These are phyloP conservation scores for Mycena alexandri DNA, from an alignment of 768 basidiomycete species.

Conservation along the genomic window DNA sequence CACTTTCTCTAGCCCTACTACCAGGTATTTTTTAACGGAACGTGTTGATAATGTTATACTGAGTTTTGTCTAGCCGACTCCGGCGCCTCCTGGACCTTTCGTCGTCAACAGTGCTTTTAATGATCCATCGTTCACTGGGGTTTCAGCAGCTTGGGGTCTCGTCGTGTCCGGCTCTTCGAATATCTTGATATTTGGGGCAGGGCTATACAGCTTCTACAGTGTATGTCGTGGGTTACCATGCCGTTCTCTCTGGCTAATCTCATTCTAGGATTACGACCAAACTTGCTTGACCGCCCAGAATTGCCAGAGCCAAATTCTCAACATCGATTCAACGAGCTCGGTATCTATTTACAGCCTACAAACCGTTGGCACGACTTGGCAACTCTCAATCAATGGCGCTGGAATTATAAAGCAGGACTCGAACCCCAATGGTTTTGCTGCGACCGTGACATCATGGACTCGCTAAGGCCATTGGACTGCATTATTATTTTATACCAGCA, in stretches of 20 bases:
- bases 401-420: conserved; percentile 62
- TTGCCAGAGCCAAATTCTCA: conserved; percentile 68
- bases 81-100: conserved; percentile 71
- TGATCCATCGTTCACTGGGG: conserved; percentile 63
- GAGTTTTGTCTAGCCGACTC: conserved; percentile 52
- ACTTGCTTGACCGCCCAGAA: conserved; percentile 55
- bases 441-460: conserved; percentile 64
- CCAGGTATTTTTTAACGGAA: conserved; percentile 47
- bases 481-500: no score
- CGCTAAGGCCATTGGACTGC: not conserved
- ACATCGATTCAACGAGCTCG: conserved; percentile 63
- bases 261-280: conserved; percentile 58
- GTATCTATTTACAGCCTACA: conserved; percentile 69
- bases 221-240: conserved; percentile 1
- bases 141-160: conserved; percentile 68
- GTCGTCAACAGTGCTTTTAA: conserved; percentile 55
- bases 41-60: no score
- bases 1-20: conserved; percentile 69
- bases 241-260: not conserved
- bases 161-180: conserved; percentile 62
- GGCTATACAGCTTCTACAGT: conserved; percentile 78
- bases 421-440: conserved; percentile 68
- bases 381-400: conserved; percentile 55
- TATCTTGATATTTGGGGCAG: conserved; percentile 77
- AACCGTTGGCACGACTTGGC: conserved; percentile 66